Evolutionary conservation across 2,329 filamentous ascomycete species (phyloP), one percentile per base, ranked within the genome.

Genomic region (Cladosporium phlei): DNA sequence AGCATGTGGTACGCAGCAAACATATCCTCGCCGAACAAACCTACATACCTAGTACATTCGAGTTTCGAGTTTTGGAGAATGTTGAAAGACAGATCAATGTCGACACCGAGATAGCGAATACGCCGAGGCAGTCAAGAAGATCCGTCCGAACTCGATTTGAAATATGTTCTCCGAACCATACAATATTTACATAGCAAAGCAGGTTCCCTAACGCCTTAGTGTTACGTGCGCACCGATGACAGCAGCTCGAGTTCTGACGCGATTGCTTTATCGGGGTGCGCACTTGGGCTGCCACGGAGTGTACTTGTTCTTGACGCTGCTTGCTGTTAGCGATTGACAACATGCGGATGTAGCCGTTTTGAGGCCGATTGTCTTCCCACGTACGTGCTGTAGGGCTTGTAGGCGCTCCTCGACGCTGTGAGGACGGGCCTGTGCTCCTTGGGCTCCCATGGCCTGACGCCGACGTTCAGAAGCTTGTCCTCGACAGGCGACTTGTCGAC

Each of bases 351-450:
- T n/a, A n/a, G n/a, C n/a, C n/a, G n/a, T n/a, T n/a, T n/a, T n/a
- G n/a, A n/a, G n/a, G n/a, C n/a, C n/a, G n/a, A n/a, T n/a, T n/a
- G n/a, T n/a, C n/a, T n/a, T n/a, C 10, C 12, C 29, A 83, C 90
- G 69, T 71, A 97, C 90, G 93, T 98, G 74, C 76, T 95, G 72
- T 96, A 98, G 25, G 93, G 82, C 76, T 87, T 94, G 76, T 83
- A 98, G 30, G 89, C 90, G 49, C 79, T 88, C 52, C 85, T 79
- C 52, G 78, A 85, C 62, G 76, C 72, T 21, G 93, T 96, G 59
- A 81, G 73, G 67, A 88, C 93, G 53, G 86, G 83, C 52, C 82
- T 74, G 62, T 91, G 79, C 61, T 84, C 77, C 47, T 76, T 75
- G 50, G 82, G 76, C 66, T 95, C 89, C 86, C 90, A 97, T 28